phyloP scores from a whole-genome alignment of 106 monocot species.

The Phalaenopsis equestris region DNA sequence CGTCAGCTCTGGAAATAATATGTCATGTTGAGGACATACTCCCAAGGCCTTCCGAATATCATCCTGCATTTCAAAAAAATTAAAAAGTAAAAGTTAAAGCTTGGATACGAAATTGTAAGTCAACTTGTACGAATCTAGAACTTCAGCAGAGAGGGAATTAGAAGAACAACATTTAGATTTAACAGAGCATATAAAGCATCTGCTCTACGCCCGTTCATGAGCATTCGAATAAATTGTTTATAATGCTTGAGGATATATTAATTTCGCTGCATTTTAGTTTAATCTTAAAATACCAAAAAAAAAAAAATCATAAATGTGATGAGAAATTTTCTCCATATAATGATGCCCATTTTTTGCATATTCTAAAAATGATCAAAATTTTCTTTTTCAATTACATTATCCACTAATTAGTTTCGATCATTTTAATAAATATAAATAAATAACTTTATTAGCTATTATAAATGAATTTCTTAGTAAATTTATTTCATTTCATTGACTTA shows the following conservation, averaged over 20 bases:
- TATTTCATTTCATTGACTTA: too few species aligned
- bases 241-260: not conserved
- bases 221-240: not conserved
- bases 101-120: not conserved
- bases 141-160: not conserved
- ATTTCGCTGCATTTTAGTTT: not conserved
- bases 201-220: not conserved
- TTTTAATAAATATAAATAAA: too few species aligned
- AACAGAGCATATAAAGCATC: not conserved
- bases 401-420: too few species aligned
- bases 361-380: too few species aligned
- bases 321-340: too few species aligned
- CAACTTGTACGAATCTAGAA: not conserved
- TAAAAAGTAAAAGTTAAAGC: not conserved
- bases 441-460: too few species aligned
- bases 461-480: too few species aligned
- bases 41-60: conserved; percentile 73
- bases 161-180: conserved; percentile 1
- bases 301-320: too few species aligned
- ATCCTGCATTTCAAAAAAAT: conserved; percentile 39
- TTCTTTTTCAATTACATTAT: too few species aligned
- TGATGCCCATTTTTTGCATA: too few species aligned
- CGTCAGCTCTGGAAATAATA: conserved; percentile 78
- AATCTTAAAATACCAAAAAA: not conserved
- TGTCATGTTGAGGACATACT: conserved; percentile 87